Evolutionary conservation across 108 stramenopile species (phyloP).

Genomic region (Skeletonema marinoi): DNA sequence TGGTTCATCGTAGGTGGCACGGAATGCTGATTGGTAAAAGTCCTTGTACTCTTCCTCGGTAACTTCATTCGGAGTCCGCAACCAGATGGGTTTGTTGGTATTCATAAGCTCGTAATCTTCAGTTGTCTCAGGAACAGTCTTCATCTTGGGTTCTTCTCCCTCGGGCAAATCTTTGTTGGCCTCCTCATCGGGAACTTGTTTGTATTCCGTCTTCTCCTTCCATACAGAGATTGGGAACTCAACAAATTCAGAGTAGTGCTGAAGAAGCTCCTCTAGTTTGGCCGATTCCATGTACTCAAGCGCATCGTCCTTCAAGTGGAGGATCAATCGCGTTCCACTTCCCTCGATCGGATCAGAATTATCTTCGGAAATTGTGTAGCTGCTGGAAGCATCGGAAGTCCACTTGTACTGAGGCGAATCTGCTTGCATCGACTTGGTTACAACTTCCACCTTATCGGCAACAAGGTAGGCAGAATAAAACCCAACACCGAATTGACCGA

Average conservation of each 20-base stretch:
- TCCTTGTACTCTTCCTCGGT: constrained; percentile 91
- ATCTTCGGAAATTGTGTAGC: constrained; percentile 75
- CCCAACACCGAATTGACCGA: constrained; percentile 99
- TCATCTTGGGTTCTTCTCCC: constrained; percentile 92
- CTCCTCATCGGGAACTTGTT: constrained; percentile 93
- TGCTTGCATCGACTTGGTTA: constrained; percentile 86
- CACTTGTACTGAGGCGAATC: constrained; percentile 67
- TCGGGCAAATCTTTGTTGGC: constrained; percentile 86
- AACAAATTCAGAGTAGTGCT: constrained; percentile 95
- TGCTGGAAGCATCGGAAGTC: constrained; percentile 73
- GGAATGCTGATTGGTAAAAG: constrained; percentile 97
- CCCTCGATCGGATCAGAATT: constrained; percentile 60
- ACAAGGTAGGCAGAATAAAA: constrained; percentile 99
- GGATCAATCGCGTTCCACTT: constrained; percentile 82
- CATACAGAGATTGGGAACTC: constrained; percentile 95
- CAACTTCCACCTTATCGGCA: constrained; percentile 93
- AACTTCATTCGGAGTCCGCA: constrained; percentile 91
- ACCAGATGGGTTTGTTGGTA: constrained; percentile 97
- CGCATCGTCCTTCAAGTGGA: constrained; percentile 90
- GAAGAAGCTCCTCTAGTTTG: constrained; percentile 79
- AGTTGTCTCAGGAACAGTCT: constrained; percentile 91
- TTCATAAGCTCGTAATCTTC: constrained; percentile 92
- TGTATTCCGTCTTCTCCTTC: constrained; percentile 95
- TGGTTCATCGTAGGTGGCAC: constrained; percentile 87
- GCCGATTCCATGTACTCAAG: constrained; percentile 76